These are phyloP conservation scores for Fusarium concolor DNA, from an alignment of 2,329 filamentous ascomycete species.

Conservation along the genomic window DNA sequence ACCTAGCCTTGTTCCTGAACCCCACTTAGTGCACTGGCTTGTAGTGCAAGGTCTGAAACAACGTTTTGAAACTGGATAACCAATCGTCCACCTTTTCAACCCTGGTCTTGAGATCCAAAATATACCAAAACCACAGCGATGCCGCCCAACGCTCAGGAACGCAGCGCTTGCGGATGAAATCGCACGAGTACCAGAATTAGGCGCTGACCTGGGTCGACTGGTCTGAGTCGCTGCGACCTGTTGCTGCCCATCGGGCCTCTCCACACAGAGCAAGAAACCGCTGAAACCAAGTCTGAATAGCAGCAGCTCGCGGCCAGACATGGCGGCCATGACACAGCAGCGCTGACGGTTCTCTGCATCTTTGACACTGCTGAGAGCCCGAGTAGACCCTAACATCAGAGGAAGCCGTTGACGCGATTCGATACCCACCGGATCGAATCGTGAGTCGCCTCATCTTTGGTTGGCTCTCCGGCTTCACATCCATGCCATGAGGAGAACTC, in stretches of 20 bases:
- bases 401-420: conserved; percentile 22
- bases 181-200: conserved; percentile 33
- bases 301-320: conserved; percentile 35
- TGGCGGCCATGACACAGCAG: conserved; percentile 45
- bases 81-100: conserved; percentile 41
- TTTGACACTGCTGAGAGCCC: conserved; percentile 15
- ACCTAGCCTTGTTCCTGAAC: conserved; percentile 7
- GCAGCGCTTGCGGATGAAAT: conserved; percentile 39
- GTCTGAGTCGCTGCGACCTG: conserved; percentile 30
- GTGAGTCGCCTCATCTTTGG: conserved; percentile 16
- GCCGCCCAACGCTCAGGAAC: conserved; percentile 24
- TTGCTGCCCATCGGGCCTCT: conserved; percentile 24
- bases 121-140: conserved; percentile 22
- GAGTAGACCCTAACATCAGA: conserved; percentile 27
- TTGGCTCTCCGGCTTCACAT: conserved; percentile 22
- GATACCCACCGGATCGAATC: conserved; percentile 28
- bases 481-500: conserved; percentile 19
- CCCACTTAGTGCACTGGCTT: conserved; percentile 2
- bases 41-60: conserved; percentile 42
- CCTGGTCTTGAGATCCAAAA: conserved; percentile 40
- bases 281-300: conserved; percentile 32
- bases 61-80: conserved; percentile 34
- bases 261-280: conserved; percentile 25
- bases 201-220: conserved; percentile 40
- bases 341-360: conserved; percentile 21